Percentiles rank a stretch among this genome's conserved stretches.
These are phyloP conservation scores for Musa troglodytarum DNA, from an alignment of 176 grass and related monocot species.

Conservation along the genomic window DNA sequence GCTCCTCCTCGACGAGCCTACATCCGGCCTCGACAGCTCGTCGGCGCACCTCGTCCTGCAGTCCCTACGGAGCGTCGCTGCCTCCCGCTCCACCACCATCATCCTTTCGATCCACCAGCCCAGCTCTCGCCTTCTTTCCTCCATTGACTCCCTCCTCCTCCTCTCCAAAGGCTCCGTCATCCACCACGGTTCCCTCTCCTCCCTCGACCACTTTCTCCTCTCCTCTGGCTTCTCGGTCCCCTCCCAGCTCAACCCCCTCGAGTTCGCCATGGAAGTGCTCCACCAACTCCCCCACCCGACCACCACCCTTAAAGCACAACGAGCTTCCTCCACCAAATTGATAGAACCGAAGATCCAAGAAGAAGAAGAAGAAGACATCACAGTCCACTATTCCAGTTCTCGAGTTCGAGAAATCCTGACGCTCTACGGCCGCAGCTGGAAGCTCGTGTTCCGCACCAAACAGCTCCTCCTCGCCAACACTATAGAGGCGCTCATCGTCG, in stretches of 20 bases:
- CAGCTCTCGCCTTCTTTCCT: slow-evolving; percentile 72
- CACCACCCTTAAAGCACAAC: neutral
- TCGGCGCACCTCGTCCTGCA: slow-evolving; percentile 68
- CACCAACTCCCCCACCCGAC: slow-evolving; percentile 52
- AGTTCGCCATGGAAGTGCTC: slow-evolving; percentile 80
- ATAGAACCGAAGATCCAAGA: neutral
- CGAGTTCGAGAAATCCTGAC: slow-evolving; percentile 45
- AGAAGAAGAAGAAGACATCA: slow-evolving; percentile 6
- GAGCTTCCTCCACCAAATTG: slow-evolving; percentile 16
- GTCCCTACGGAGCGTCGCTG: slow-evolving; percentile 56
- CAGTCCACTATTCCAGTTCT: slow-evolving; percentile 29
- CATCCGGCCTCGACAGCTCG: slow-evolving; percentile 76
- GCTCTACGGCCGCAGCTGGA: slow-evolving; percentile 66
- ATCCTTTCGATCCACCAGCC: slow-evolving; percentile 93
- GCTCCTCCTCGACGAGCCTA: slow-evolving; percentile 88
- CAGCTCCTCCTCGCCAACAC: slow-evolving; percentile 88
- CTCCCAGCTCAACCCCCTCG: slow-evolving; percentile 76
- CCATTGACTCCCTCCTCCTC: slow-evolving; percentile 76
- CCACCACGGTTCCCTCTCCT: slow-evolving; percentile 68
- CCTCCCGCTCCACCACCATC: slow-evolving; percentile 44
- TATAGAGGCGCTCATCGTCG: slow-evolving; percentile 52
- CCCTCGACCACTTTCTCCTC: slow-evolving; percentile 58
- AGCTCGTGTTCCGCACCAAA: slow-evolving; percentile 79
- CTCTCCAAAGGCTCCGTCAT: slow-evolving; percentile 71
- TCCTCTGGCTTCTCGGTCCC: slow-evolving; percentile 50